Conservation (phyloP, 164 flowering plant genomes). For the Paratinospora sagittata region DNA sequence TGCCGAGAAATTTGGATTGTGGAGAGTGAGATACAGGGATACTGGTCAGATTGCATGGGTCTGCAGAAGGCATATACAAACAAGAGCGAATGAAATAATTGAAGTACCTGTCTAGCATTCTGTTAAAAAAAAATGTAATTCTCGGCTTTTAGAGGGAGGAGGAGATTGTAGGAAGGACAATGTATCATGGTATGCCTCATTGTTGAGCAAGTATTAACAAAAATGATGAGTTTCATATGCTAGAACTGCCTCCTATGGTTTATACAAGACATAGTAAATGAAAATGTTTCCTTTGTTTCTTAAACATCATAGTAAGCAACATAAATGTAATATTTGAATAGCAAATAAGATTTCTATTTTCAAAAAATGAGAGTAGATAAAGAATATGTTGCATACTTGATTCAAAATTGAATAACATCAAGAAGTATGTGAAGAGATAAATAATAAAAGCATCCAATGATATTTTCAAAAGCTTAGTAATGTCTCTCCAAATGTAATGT, state of each 20-base stretch:
- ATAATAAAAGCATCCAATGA: not conserved
- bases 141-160: too few relatives aligned
- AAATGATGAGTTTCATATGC: not conserved
- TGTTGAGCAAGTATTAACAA: not conserved
- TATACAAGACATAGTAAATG: too few relatives aligned
- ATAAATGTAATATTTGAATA: too few relatives aligned
- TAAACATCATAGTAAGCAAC: too few relatives aligned
- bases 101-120: constrained; percentile 76
- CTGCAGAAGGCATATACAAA: constrained; percentile 61
- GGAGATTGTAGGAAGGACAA: too few relatives aligned
- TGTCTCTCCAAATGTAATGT: too few relatives aligned
- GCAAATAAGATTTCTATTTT: too few relatives aligned
- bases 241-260: not conserved
- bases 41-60: constrained; percentile 85
- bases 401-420: not conserved
- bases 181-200: not conserved
- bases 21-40: constrained; percentile 84
- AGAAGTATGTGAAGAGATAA: not conserved
- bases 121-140: too few relatives aligned
- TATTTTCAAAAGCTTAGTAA: not conserved
- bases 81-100: constrained; percentile 65
- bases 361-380: too few relatives aligned
- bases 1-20: constrained; percentile 82
- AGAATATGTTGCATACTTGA: too few relatives aligned
- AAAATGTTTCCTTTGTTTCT: too few relatives aligned